Evolutionary conservation across 352 stramenopile species (phyloP), one percentile per base, ranked within the genome.

Genomic region (Blastocystis sp.): DNA sequence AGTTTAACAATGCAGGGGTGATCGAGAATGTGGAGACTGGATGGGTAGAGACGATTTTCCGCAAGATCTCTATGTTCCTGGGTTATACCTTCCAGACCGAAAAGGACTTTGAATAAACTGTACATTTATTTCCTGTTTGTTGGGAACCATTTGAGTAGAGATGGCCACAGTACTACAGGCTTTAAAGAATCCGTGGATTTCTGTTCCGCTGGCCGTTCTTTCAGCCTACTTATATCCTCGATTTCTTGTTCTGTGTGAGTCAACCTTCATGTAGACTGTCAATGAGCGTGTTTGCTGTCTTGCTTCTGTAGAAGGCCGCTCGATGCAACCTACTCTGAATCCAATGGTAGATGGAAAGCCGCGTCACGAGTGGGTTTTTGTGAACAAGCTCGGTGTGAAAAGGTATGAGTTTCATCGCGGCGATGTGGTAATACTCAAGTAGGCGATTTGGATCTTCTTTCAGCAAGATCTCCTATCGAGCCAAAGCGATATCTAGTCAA

Each of bases 21-120:
- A 55, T 56, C 16, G 64, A 88, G 24, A 88, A 55, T 37, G 76
- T 88, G 24, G 20, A 37, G 1, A 20, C 50, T 26, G 76, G 76
- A n/a, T 88, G 76, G 76, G 76, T 88, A 2, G 76, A 88, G 24
- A 73, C 54, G 39, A 62, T 88, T 24, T 88, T 88, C 64, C 68
- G 76, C n/a, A 70, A 62, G 34, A 88, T 88, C 76, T 55, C 47
- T 5, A 79, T 76, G 59, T 59, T 88, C 13, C 76, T 88, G 11
- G 76, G 76, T 1, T 88, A 76, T 53, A 62, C 45, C 37, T 76
- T 88, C 64, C 59, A 76, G 41, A 62, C 45, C 8, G 76, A 88
- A n/a, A 47, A 79, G n/a, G 76, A 88, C 11, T 88, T 88, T 78
- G 76, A 88, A 16, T 88, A 79, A 73, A 73, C n/a, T 73, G 41